These are phyloP conservation scores for Vaccinium macrocarpon DNA, from an alignment of 148 eudicot species.

Conservation along the genomic window DNA sequence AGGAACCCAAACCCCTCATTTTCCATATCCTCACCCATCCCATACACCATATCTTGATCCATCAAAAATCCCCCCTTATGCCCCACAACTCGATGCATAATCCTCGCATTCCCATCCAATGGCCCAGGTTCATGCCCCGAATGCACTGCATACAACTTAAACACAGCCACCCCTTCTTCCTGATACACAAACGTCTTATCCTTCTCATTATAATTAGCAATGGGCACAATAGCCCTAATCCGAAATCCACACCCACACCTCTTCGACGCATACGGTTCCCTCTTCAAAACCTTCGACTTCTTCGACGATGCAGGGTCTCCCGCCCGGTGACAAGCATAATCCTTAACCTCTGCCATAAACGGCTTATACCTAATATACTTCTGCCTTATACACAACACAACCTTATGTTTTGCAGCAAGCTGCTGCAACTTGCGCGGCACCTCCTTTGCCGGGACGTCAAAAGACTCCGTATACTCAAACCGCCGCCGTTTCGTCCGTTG, in stretches of 20 bases:
- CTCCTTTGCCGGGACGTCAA: conserved; percentile 85
- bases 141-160: conserved; percentile 93
- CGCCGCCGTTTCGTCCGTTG: conserved; percentile 57
- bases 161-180: conserved; percentile 90
- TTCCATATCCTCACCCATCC: conserved; percentile 70
- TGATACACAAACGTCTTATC: conserved; percentile 91
- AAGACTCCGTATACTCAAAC: conserved; percentile 86
- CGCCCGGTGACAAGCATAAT: conserved; percentile 92
- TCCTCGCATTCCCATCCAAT: conserved; percentile 95
- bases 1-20: conserved; percentile 46
- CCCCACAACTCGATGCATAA: conserved; percentile 91
- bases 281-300: conserved; percentile 63
- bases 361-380: conserved; percentile 97
- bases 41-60: conserved; percentile 72
- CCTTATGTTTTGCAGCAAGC: conserved; percentile 82
- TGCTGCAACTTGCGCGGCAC: conserved; percentile 62
- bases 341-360: conserved; percentile 97
- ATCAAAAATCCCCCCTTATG: conserved; percentile 69
- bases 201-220: conserved; percentile 82
- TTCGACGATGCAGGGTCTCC: conserved; percentile 81
- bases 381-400: conserved; percentile 88
- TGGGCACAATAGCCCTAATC: conserved; percentile 93
- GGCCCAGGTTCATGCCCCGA: conserved; percentile 98
- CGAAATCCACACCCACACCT: conserved; percentile 96
- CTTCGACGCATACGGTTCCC: conserved; percentile 90